A percentile compares a stretch with the other conserved stretches of the same genome.
Evolutionary conservation across 2,329 filamentous ascomycete species (phyloP).

Genomic region (Rhexocercosporidium sp.): DNA sequence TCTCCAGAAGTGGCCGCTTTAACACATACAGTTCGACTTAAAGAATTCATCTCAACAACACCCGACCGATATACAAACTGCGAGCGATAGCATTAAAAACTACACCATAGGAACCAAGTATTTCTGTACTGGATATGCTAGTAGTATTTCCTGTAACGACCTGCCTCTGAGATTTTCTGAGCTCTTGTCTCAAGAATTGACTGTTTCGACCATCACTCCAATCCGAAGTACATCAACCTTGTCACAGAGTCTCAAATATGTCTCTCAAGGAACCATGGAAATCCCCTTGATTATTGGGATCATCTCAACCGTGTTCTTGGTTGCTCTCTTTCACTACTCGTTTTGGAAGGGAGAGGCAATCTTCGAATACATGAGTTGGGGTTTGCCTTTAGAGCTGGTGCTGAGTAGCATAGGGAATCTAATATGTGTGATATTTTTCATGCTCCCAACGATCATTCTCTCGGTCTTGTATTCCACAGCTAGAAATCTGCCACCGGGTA

Average conservation of each 20-base stretch:
- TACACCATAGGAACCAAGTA: not conserved
- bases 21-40: conserved; percentile 1
- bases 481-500: not conserved
- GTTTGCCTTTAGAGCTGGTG: conserved; percentile 1
- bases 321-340: conserved; percentile 1
- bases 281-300: conserved; percentile 1
- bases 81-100: not conserved
- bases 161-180: not conserved
- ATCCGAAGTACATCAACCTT: not conserved
- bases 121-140: not conserved
- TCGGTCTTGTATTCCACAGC: conserved; percentile 6
- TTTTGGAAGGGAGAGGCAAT: not conserved
- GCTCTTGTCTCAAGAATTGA: not conserved
- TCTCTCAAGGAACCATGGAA: not conserved
- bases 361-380: not conserved
- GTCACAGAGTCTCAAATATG: not conserved
- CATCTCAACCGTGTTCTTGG: not conserved
- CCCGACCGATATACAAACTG: not conserved
- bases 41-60: not conserved
- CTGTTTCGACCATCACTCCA: not conserved
- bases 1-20: not conserved
- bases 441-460: not conserved
- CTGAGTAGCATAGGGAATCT: not conserved
- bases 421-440: not conserved
- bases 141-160: not conserved